These are phyloP conservation scores for Meredithiella fracta DNA, from an alignment of 2,329 filamentous ascomycete species.

Conservation along the genomic window DNA sequence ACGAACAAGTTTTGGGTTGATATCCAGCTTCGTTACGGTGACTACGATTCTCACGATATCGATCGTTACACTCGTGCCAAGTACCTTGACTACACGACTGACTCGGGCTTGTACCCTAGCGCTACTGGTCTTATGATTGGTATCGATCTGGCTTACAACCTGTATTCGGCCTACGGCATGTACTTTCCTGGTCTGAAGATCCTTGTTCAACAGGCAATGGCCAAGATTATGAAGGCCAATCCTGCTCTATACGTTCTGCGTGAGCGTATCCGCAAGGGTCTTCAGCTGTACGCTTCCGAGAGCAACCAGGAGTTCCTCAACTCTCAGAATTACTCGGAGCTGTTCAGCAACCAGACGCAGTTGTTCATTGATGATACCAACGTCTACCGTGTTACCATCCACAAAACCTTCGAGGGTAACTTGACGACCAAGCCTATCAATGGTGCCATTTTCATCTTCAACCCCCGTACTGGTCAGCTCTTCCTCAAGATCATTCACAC, in stretches of 20 bases:
- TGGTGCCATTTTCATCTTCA: constrained; percentile 99
- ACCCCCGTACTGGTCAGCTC: constrained; percentile 89
- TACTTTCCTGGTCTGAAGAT: constrained; percentile 97
- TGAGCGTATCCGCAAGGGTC: constrained; percentile 94
- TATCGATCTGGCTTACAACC: constrained; percentile 92
- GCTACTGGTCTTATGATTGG: constrained; percentile 95
- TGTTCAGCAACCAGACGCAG: constrained; percentile 98
- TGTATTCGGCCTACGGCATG: constrained; percentile 95
- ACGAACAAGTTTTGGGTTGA: constrained; percentile 99
- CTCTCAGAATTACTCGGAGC: constrained; percentile 96
- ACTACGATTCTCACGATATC: constrained; percentile 98
- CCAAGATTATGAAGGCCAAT: constrained; percentile 99
- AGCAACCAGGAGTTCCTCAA: constrained; percentile 99
- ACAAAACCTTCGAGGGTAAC: constrained; percentile 99
- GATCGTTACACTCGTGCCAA: constrained; percentile 95
- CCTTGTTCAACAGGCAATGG: constrained; percentile 93
- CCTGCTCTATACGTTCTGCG: constrained; percentile 89
- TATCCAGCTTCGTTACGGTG: constrained; percentile 87
- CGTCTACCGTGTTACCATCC: constrained; percentile 96
- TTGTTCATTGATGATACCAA: constrained; percentile 99
- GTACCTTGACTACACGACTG: constrained; percentile 96
- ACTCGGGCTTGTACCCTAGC: constrained; percentile 96
- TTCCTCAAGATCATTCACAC: constrained; percentile 99
- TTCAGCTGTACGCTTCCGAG: constrained; percentile 94
- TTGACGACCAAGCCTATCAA: constrained; percentile 99